Conservation (phyloP, 2,329 filamentous ascomycete genomes). For the Coniochaeta sp. region DNA sequence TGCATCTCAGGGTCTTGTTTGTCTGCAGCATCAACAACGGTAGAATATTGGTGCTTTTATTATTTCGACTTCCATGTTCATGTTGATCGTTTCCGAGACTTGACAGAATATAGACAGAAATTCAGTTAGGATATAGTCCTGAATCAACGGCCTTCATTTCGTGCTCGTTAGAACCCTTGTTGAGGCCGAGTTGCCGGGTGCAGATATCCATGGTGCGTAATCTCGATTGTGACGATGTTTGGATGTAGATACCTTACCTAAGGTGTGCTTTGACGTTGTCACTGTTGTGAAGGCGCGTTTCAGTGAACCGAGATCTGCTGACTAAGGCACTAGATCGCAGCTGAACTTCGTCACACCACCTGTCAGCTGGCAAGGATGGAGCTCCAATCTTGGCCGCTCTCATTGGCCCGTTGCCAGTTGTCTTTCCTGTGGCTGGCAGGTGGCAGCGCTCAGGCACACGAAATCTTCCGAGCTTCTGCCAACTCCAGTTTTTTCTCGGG, state of each 20-base stretch:
- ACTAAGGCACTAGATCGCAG: background rate
- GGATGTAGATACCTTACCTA: too few relatives aligned
- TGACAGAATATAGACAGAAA: too few relatives aligned
- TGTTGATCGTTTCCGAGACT: background rate
- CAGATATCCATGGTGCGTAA: too few relatives aligned
- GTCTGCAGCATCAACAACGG: slow-evolving; percentile 1
- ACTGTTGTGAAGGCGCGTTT: too few relatives aligned
- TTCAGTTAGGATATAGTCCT: too few relatives aligned
- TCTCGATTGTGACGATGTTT: too few relatives aligned
- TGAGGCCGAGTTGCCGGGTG: too few relatives aligned
- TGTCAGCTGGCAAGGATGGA: slow-evolving; percentile 4
- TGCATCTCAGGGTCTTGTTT: background rate
- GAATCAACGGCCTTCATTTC: too few relatives aligned
- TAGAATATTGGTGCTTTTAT: background rate
- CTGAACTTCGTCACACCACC: background rate
- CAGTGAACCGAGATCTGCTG: too few relatives aligned
- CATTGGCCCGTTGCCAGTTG: slow-evolving; percentile 11
- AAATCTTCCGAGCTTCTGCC: slow-evolving; percentile 24
- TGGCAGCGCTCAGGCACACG: slow-evolving; percentile 15
- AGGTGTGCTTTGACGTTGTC: too few relatives aligned
- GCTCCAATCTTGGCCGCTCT: slow-evolving; percentile 11
- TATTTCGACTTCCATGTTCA: slow-evolving; percentile 2
- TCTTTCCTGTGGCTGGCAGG: slow-evolving; percentile 6
- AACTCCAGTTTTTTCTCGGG: slow-evolving; percentile 17
- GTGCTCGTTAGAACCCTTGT: too few relatives aligned